Evolutionary conservation across 225 moss, liverwort and hornwort species (phyloP).

Genomic region (Asterella californica): DNA sequence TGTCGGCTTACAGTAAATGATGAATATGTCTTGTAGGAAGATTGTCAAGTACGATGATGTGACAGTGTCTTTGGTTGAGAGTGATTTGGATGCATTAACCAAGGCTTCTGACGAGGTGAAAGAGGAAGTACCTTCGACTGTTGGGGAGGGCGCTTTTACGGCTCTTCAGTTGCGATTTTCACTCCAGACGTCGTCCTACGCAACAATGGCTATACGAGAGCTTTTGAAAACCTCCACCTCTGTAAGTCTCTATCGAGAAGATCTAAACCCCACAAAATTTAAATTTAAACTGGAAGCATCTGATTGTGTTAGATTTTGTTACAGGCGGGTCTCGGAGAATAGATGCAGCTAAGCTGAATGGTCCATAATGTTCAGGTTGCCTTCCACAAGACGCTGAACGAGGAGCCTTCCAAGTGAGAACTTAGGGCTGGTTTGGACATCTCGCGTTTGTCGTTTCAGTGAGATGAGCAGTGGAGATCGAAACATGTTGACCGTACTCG

Average conservation of each 20-base stretch:
- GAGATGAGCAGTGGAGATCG: neutral
- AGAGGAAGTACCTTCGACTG: neutral
- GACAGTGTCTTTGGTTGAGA: conserved; percentile 70
- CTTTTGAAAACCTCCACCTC: conserved; percentile 95
- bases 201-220: conserved; percentile 96
- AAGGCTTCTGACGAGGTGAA: conserved; percentile 3
- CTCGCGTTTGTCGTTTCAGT: neutral
- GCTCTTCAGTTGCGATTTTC: conserved; percentile 79
- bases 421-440: neutral
- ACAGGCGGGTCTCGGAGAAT: neutral
- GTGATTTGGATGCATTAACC: conserved; percentile 61
- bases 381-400: conserved; percentile 47
- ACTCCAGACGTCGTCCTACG: conserved; percentile 86
- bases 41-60: conserved; percentile 69
- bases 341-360: neutral
- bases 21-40: conserved; percentile 53
- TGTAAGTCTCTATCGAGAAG: conserved; percentile 43
- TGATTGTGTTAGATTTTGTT: neutral
- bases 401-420: conserved; percentile 17
- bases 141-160: conserved; percentile 34
- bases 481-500: neutral
- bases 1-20: neutral
- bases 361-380: conserved; percentile 32
- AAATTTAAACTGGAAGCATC: neutral
- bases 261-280: neutral